Base-by-base conservation (phyloP, 352 stramenopile genomes). In the Pythium diclinum region DNA sequence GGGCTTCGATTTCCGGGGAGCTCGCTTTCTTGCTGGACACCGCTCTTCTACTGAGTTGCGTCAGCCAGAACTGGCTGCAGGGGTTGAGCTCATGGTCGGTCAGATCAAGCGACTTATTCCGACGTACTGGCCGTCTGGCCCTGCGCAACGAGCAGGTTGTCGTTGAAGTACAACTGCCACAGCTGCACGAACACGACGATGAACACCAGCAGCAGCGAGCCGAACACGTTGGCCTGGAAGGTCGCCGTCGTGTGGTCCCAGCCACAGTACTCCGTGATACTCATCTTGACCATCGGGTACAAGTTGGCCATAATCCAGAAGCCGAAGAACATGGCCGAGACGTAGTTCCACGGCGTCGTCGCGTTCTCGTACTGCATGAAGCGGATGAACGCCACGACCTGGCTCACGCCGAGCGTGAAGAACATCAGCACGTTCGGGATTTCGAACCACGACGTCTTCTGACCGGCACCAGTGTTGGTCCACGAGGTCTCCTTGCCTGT, bases 251-350 rank as follows among this genome's bases (percentile, higher is more conserved):
- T 95, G 81, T 95, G 87, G 67, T 93, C 84, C 87, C 87, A 95
- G 11, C 87, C 87, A 78, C 81, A 92, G 79, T 95, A 95, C 76
- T 92, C 83, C 23, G 82, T 89, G 69, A 95, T 88, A 76, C 87
- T 95, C 87, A 95, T 95, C 78, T 93, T 93, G 61, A 95, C 87
- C 87, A 95, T 95, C 56, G 87, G 87, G 76, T 92, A 93, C 61
- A 89, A 90, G 65, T 95, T 79, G 60, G 72, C 79, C 84, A 92
- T 91, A 59, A 93, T 82, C 73, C 88, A 95, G 62, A 91, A 88
- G 55, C 87, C 87, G 57, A 95, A 94, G 69, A 95, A 95, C 76
- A 89, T 88, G 17, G 87, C 76, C 30, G 87, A 94, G 13, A 94
- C 83, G 80, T 93, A 94, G 69, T 94, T 93, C 87, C 85, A 94